These are phyloP conservation scores for Skeletonema potamos DNA, from an alignment of 108 stramenopile genomes.

Conservation along the genomic window DNA sequence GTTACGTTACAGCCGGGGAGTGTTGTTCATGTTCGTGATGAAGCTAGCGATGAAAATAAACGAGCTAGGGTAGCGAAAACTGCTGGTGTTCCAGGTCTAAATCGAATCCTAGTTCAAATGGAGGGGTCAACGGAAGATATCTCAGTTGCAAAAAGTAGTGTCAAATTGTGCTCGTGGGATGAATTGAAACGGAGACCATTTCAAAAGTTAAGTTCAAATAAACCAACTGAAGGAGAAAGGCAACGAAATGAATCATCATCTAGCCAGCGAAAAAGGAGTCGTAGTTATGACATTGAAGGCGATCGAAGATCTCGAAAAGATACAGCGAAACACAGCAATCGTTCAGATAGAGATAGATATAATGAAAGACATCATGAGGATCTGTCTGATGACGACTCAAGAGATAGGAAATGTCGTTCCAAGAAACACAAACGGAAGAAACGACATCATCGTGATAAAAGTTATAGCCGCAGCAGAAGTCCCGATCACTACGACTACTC, in stretches of 20 bases:
- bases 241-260: background rate
- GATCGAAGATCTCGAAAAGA: conserved; percentile 18
- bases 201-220: conserved; percentile 8
- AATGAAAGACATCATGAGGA: background rate
- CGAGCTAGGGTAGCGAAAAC: conserved; percentile 65
- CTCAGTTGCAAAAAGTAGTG: conserved; percentile 60
- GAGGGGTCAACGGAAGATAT: conserved; percentile 53
- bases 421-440: conserved; percentile 25
- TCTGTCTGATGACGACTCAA: conserved; percentile 7
- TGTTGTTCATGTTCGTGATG: conserved; percentile 53
- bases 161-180: conserved; percentile 53
- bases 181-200: conserved; percentile 72
- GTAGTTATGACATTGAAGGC: conserved; percentile 3
- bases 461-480: conserved; percentile 8
- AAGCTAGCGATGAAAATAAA: conserved; percentile 2
- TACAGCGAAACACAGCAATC: background rate
- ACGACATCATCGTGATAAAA: conserved; percentile 2
- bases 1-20: conserved; percentile 74
- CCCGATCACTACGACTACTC: too few species aligned
- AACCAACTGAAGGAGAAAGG: background rate
- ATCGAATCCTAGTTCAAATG: conserved; percentile 69
- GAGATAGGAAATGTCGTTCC: conserved; percentile 9
- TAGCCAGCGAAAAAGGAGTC: conserved; percentile 2
- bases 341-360: background rate
- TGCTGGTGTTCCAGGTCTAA: conserved; percentile 84